Percentiles rank a stretch among this genome's conserved stretches.
These are phyloP conservation scores for Aspergillus sclerotiicarbonarius DNA, from an alignment of 495 filamentous ascomycete species.

Conservation along the genomic window DNA sequence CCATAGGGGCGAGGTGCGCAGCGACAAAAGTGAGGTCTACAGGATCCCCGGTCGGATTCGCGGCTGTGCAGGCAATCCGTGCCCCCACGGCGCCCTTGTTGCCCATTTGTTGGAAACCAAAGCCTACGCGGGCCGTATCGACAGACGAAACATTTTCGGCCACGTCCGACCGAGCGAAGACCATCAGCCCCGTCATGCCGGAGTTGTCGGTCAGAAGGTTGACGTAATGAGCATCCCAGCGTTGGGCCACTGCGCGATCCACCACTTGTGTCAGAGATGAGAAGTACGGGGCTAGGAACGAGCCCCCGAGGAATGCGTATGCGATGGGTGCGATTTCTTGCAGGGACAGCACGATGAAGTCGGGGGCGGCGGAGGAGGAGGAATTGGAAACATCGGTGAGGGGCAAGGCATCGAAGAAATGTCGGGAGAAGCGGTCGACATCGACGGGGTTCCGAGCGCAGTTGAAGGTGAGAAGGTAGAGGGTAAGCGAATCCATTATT, in stretches of 20 bases:
- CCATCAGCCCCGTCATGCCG: conserved; percentile 85
- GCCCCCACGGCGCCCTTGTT: conserved; percentile 92
- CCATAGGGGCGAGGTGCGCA: conserved; percentile 87
- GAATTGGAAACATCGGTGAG: conserved; percentile 32
- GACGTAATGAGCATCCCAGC: conserved; percentile 45
- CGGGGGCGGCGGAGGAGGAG: conserved; percentile 44
- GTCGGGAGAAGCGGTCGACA: conserved; percentile 60
- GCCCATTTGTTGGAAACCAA: conserved; percentile 82
- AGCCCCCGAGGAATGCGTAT: conserved; percentile 82
- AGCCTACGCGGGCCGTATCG: conserved; percentile 71
- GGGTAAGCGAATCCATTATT: conserved; percentile 46
- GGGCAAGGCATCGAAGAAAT: conserved; percentile 69
- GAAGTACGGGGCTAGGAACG: conserved; percentile 74
- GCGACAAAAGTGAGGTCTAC: conserved; percentile 78
- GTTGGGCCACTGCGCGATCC: conserved; percentile 56
- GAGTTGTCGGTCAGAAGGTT: conserved; percentile 62
- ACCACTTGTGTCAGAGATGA: conserved; percentile 64
- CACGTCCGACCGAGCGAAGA: conserved; percentile 65
- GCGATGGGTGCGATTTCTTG: conserved; percentile 88
- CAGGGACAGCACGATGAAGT: conserved; percentile 72
- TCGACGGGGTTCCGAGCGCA: conserved; percentile 70
- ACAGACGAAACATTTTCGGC: conserved; percentile 54
- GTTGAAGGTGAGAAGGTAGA: conserved; percentile 89
- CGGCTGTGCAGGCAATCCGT: conserved; percentile 56
- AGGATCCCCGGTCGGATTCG: conserved; percentile 29